Conservation (phyloP, 2,329 filamentous ascomycete species). For the Zymoseptoria brevis region DNA sequence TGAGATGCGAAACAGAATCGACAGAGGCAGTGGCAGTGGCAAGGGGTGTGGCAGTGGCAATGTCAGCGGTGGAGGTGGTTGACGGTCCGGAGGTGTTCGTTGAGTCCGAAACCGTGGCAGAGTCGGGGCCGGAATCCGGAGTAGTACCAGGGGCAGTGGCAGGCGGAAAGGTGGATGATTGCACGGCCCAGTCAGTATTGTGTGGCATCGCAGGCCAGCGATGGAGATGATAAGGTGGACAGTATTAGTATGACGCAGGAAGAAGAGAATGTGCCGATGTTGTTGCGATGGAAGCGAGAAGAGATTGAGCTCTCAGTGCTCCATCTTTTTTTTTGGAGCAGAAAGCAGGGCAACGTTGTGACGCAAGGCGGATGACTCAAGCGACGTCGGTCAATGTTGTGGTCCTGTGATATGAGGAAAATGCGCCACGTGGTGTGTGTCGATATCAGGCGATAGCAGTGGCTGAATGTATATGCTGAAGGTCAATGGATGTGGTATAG, state of each 20-base stretch:
- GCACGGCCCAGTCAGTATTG: neutral
- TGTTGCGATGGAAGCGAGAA: neutral
- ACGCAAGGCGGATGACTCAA: neutral
- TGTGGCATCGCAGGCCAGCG: neutral
- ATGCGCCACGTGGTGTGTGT: neutral
- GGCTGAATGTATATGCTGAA: neutral
- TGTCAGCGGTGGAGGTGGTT: neutral
- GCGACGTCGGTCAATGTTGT: neutral
- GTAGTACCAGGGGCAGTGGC: neutral
- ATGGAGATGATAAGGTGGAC: neutral
- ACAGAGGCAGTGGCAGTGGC: neutral
- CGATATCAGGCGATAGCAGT: neutral
- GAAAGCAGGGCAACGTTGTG: neutral
- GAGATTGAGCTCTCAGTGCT: neutral
- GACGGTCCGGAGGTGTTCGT: neutral
- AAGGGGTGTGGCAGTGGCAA: neutral
- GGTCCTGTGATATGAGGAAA: neutral
- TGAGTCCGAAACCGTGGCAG: neutral
- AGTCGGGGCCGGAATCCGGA: neutral
- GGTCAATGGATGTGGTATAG: neutral
- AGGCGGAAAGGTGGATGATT: neutral
- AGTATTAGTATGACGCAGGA: neutral
- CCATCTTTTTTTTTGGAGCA: neutral
- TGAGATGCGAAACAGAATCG: neutral
- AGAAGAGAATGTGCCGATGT: neutral